Evolutionary conservation across 352 stramenopile species (phyloP).

Genomic region (Pythium pectinolyticum): DNA sequence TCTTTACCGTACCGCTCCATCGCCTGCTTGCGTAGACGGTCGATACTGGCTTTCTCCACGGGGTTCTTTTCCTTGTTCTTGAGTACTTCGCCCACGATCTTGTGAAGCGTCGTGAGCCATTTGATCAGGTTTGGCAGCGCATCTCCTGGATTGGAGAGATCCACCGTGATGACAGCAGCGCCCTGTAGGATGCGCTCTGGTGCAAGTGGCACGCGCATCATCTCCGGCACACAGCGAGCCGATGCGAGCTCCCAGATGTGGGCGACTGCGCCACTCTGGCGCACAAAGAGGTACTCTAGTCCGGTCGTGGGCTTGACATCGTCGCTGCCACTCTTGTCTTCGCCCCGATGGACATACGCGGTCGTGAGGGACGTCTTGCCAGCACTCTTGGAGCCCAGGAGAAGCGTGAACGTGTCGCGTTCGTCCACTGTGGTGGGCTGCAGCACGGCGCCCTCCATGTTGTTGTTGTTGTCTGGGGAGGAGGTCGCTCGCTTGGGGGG

Average conservation of each 20-base stretch:
- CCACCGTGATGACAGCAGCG: constrained; percentile 78
- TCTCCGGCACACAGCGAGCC: constrained; percentile 74
- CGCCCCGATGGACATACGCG: constrained; percentile 64
- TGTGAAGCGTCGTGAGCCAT: constrained; percentile 68
- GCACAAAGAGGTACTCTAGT: constrained; percentile 90
- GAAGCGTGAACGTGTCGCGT: constrained; percentile 70
- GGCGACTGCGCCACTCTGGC: constrained; percentile 72
- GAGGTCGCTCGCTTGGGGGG: constrained; percentile 18
- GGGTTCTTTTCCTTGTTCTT: constrained; percentile 68
- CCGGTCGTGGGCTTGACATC: constrained; percentile 90
- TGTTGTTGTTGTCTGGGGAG: constrained; percentile 29
- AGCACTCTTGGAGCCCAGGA: constrained; percentile 60
- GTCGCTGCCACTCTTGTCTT: constrained; percentile 39
- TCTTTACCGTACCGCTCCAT: constrained; percentile 49
- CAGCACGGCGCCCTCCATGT: background rate
- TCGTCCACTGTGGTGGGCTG: constrained; percentile 37
- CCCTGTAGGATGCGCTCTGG: constrained; percentile 74
- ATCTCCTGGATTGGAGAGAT: constrained; percentile 80
- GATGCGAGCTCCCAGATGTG: constrained; percentile 93
- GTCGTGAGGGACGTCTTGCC: constrained; percentile 85
- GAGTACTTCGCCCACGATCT: constrained; percentile 53
- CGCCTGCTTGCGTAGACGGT: constrained; percentile 50
- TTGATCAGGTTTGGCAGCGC: constrained; percentile 77
- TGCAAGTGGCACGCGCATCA: constrained; percentile 83
- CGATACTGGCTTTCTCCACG: constrained; percentile 57